Percentiles rank a stretch among this genome's conserved stretches.
phyloP scores from a whole-genome alignment of 192 early-diverging fungal species.

The Spizellomyces punctatus region DNA sequence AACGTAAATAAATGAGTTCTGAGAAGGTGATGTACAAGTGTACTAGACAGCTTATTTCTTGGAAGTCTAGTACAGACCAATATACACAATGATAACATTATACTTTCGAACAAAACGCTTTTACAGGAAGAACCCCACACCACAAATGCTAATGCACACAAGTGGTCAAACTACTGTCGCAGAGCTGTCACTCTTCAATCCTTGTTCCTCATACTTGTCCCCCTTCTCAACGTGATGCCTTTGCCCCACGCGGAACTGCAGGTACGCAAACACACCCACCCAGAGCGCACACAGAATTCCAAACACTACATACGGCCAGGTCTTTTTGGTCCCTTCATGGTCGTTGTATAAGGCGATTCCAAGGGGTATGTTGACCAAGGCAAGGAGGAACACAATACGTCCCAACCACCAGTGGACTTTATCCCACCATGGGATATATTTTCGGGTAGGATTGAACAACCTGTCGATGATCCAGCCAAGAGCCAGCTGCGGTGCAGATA shows the following conservation, averaged over 20 bases:
- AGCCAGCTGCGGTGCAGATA: slow-evolving; percentile 35
- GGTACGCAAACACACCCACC: not conserved
- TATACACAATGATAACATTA: too few species aligned
- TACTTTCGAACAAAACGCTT: too few species aligned
- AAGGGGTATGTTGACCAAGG: slow-evolving; percentile 41
- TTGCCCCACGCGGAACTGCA: not conserved
- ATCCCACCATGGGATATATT: slow-evolving; percentile 48
- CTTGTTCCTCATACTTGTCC: not conserved
- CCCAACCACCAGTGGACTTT: slow-evolving; percentile 54
- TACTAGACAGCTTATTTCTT: too few species aligned
- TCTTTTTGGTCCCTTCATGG: not conserved
- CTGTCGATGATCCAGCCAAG: slow-evolving; percentile 42
- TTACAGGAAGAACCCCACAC: too few species aligned
- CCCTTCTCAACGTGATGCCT: not conserved
- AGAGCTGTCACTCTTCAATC: too few species aligned
- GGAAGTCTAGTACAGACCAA: too few species aligned
- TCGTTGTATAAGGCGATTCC: slow-evolving; percentile 37
- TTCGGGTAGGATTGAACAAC: slow-evolving; percentile 27
- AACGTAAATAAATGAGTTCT: too few species aligned
- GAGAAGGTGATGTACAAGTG: too few species aligned
- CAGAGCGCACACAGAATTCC: not conserved
- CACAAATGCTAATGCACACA: too few species aligned
- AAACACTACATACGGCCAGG: slow-evolving; percentile 22
- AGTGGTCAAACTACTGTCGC: too few species aligned
- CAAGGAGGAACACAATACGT: slow-evolving; percentile 37